Evolutionary conservation across 768 basidiomycete species (phyloP).

Genomic region (Pholiota microspora): DNA sequence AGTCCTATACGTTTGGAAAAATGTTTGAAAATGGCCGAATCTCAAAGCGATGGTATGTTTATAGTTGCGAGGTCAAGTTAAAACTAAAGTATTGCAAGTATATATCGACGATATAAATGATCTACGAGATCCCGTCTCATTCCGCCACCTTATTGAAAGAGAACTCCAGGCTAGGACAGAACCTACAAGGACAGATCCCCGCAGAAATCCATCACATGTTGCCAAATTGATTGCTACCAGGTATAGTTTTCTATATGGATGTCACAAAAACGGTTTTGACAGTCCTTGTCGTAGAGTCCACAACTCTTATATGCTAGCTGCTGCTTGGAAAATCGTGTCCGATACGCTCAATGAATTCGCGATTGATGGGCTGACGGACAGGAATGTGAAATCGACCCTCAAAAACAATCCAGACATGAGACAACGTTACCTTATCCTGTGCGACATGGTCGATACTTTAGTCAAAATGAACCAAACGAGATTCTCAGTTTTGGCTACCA

Average conservation of each 20-base stretch:
- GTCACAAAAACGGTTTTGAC: neutral
- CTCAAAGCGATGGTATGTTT: constrained; percentile 67
- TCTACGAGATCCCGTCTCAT: constrained; percentile 65
- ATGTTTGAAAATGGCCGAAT: constrained; percentile 67
- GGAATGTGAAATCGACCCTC: constrained; percentile 50
- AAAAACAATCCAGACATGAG: constrained; percentile 49
- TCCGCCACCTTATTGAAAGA: constrained; percentile 51
- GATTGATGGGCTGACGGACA: constrained; percentile 53
- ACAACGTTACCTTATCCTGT: constrained; percentile 59
- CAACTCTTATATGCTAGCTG: constrained; percentile 80
- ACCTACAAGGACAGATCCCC: constrained; percentile 27
- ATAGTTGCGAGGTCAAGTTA: neutral
- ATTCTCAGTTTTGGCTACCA: constrained; percentile 68
- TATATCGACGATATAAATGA: constrained; percentile 69
- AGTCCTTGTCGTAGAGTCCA: constrained; percentile 54
- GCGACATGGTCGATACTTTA: constrained; percentile 59
- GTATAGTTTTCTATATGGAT: constrained; percentile 30
- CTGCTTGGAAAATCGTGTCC: constrained; percentile 75
- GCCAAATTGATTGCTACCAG: constrained; percentile 59
- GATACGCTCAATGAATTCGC: constrained; percentile 55
- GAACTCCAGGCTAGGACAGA: constrained; percentile 56
- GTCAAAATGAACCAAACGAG: constrained; percentile 61
- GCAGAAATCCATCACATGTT: constrained; percentile 46
- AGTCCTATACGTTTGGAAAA: constrained; percentile 63
- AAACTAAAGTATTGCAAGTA: constrained; percentile 31